Base-by-base conservation (phyloP, 2,329 filamentous ascomycete species). In the Botrytis medusae region DNA sequence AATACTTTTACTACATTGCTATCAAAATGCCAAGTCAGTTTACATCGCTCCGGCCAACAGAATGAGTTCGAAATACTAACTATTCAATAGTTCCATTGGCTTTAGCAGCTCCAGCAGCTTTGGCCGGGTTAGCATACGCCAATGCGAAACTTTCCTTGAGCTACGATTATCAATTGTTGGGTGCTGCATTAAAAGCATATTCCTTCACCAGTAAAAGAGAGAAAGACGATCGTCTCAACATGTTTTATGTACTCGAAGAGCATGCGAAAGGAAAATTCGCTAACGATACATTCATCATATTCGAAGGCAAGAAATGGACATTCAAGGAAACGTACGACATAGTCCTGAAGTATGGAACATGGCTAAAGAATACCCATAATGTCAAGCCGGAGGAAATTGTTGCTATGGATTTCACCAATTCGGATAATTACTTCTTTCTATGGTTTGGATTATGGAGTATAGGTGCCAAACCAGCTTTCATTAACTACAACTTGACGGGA, bases 401-500 rank as follows among this genome's bases (percentile, higher is more conserved):
- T 29, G 93, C 93, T 14, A 86, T 97, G 77, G 87, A 96, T 81
- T 92, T 93, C 77, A 91, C 92, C 82, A 97, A 97, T 80, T 93
- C 90, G 59, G 90, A 93, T n/a, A 86, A 87, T 4, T 95, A 94
- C 79, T 79, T 95, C 42, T 93, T 95, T 80, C 75, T 97, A 14
- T 79, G 91, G 86, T 85, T 95, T 72, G 94, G 91, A 0, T 83
- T 97, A 46, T 97, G 93, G 93, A 89, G 91, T 44, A 89, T 97
- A 74, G 94, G 94, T 18, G 94, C 92, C 0, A 90, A 90, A 72
- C 93, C 94, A 0, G 94, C 94, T 0, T 93, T 96, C 78, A 92
- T 97, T 83, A 97, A 97, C 82, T 95, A 95, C 83, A 96, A 96
- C 80, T 84, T 97, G 67, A 86, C 87, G 0, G 91, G 90, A 20